These are phyloP conservation scores for Nigrospora sphaerica DNA, from an alignment of 2,329 filamentous ascomycete species.

Conservation along the genomic window DNA sequence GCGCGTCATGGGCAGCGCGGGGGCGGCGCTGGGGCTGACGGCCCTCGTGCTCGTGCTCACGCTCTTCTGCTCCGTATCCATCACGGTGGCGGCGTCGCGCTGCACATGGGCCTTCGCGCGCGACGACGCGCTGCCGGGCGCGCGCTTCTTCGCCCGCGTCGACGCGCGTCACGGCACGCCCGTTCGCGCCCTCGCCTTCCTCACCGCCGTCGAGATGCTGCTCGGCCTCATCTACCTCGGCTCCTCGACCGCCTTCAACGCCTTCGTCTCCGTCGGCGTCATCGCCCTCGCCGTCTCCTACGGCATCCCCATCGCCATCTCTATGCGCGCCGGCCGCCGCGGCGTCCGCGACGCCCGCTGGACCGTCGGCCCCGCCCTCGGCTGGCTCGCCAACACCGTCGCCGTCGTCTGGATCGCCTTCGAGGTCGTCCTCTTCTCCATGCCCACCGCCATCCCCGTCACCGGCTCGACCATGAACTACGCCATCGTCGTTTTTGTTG, in stretches of 20 bases:
- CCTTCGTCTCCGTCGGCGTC: constrained; percentile 46
- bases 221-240: constrained; percentile 52
- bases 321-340: constrained; percentile 33
- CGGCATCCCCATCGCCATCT: constrained; percentile 47
- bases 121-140: constrained; percentile 48
- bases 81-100: constrained; percentile 60
- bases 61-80: constrained; percentile 54
- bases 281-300: constrained; percentile 49
- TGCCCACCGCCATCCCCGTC: constrained; percentile 22
- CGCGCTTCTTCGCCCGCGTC: constrained; percentile 40
- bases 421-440: constrained; percentile 44
- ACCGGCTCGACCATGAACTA: constrained; percentile 34
- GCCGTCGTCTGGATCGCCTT: constrained; percentile 44
- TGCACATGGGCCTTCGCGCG: constrained; percentile 61
- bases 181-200: constrained; percentile 48
- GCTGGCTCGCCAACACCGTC: constrained; percentile 35
- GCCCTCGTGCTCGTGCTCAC: constrained; percentile 49
- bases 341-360: constrained; percentile 41
- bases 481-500: constrained; percentile 47
- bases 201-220: constrained; percentile 43
- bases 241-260: constrained; percentile 49
- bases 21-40: constrained; percentile 42
- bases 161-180: constrained; percentile 45
- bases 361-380: constrained; percentile 35
- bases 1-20: constrained; percentile 41